Conservation (phyloP, 139 green algal genomes). For the Picochlorum sp. region DNA sequence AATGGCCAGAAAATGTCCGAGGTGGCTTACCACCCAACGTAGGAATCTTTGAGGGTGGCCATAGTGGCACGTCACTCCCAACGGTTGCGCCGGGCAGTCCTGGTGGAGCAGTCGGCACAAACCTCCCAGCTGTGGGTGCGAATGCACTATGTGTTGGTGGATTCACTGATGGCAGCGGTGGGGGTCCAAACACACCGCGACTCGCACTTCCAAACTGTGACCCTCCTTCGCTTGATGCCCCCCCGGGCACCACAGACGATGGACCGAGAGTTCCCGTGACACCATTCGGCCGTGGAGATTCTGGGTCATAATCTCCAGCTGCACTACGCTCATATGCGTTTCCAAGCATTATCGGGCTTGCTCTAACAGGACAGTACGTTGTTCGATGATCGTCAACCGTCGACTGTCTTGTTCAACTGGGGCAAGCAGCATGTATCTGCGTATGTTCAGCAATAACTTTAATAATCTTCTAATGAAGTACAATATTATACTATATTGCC, state of each 20-base stretch:
- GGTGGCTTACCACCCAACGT: not conserved
- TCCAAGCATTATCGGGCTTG: too few relatives aligned
- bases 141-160: not conserved
- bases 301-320: constrained; percentile 1
- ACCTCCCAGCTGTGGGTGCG: not conserved
- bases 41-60: not conserved
- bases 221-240: too few relatives aligned
- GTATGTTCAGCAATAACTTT: too few relatives aligned
- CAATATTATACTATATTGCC: too few relatives aligned
- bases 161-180: not conserved
- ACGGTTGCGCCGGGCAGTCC: too few relatives aligned
- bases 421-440: too few relatives aligned
- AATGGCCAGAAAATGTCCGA: not conserved
- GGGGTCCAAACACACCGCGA: not conserved
- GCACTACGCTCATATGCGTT: not conserved
- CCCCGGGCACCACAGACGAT: not conserved
- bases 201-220: not conserved
- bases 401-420: not conserved
- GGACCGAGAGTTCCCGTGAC: not conserved
- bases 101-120: not conserved
- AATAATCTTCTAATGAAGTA: too few relatives aligned
- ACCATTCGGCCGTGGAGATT: constrained; percentile 1
- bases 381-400: too few relatives aligned
- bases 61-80: too few relatives aligned
- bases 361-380: too few relatives aligned